A percentile compares a stretch with the other conserved stretches of the same genome.
phyloP scores from a whole-genome alignment of 2,329 filamentous ascomycete species.

The Aspergillus tanneri region DNA sequence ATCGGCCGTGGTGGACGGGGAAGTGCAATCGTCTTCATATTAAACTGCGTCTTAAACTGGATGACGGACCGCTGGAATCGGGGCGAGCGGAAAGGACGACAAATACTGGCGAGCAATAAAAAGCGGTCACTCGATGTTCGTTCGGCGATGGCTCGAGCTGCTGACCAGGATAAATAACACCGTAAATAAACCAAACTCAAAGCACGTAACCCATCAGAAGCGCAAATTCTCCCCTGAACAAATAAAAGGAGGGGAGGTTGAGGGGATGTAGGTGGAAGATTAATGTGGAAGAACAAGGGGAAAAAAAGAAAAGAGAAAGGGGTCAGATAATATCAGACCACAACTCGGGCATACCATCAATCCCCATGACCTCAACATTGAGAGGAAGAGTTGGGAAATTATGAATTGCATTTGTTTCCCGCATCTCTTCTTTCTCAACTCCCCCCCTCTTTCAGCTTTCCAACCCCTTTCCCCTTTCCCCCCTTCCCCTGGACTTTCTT shows the following conservation, averaged over 20 bases:
- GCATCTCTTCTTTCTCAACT: too few species aligned
- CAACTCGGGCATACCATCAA: too few species aligned
- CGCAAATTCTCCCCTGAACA: constrained; percentile 6
- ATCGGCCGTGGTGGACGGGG: constrained; percentile 19
- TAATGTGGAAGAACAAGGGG: constrained; percentile 12
- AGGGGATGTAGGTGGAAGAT: background rate
- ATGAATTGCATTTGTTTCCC: too few species aligned
- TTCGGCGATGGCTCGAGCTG: constrained; percentile 29
- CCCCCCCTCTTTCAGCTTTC: too few species aligned
- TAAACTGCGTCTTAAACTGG: constrained; percentile 25
- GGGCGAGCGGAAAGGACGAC: constrained; percentile 24
- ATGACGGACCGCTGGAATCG: constrained; percentile 26
- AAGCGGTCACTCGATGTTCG: constrained; percentile 28
- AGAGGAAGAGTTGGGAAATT: too few species aligned
- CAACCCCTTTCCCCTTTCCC: too few species aligned
- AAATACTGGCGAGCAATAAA: constrained; percentile 19
- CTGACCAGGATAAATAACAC: constrained; percentile 32
- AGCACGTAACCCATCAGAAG: constrained; percentile 7
- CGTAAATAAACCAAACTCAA: constrained; percentile 14
- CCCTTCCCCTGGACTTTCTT: too few species aligned
- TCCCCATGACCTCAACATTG: too few species aligned
- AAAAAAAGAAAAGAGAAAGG: constrained; percentile 6
- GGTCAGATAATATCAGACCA: too few species aligned
- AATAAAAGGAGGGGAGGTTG: background rate
- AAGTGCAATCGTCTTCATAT: constrained; percentile 23